Percentiles rank a stretch among this genome's conserved stretches.
Conservation (phyloP, 257 asterid species). For the Marsdenia floribunda region DNA sequence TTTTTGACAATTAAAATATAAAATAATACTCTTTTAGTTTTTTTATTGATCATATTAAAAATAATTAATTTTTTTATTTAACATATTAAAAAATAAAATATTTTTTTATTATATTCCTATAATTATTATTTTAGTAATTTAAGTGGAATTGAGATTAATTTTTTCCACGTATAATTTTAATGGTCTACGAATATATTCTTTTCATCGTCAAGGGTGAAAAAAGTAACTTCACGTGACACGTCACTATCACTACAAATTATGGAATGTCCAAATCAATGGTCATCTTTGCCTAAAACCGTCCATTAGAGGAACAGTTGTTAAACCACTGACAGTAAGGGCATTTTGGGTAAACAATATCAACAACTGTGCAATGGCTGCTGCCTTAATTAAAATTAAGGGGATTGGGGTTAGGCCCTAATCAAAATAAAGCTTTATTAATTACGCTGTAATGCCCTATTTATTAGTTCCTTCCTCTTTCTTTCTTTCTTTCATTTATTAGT, state of each 20-base stretch:
- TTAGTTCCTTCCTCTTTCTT: slow-evolving; percentile 16
- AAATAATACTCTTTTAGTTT: too few species aligned
- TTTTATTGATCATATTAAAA: too few species aligned
- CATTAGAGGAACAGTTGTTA: slow-evolving; percentile 20
- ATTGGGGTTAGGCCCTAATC: slow-evolving; percentile 9
- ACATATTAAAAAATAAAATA: too few species aligned
- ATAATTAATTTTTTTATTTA: too few species aligned
- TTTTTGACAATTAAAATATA: too few species aligned
- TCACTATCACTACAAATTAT: slow-evolving; percentile 51
- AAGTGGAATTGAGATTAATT: too few species aligned
- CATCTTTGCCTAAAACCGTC: slow-evolving; percentile 28
- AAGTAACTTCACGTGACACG: slow-evolving; percentile 15
- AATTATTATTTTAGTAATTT: too few species aligned
- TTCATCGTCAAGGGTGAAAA: slow-evolving; percentile 17
- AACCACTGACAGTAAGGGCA: slow-evolving; percentile 29
- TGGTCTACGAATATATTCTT: too few species aligned
- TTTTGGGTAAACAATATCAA: slow-evolving; percentile 14
- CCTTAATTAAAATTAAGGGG: slow-evolving; percentile 16
- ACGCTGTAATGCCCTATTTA: slow-evolving; percentile 12
- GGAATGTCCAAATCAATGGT: slow-evolving; percentile 39
- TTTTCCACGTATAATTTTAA: too few species aligned
- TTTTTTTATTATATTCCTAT: too few species aligned
- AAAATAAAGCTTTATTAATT: slow-evolving; percentile 28
- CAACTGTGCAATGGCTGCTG: slow-evolving; percentile 4
- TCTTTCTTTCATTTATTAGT: neutral